Base-by-base conservation (phyloP, 306 rosid species). In the Glycine latifolia region DNA sequence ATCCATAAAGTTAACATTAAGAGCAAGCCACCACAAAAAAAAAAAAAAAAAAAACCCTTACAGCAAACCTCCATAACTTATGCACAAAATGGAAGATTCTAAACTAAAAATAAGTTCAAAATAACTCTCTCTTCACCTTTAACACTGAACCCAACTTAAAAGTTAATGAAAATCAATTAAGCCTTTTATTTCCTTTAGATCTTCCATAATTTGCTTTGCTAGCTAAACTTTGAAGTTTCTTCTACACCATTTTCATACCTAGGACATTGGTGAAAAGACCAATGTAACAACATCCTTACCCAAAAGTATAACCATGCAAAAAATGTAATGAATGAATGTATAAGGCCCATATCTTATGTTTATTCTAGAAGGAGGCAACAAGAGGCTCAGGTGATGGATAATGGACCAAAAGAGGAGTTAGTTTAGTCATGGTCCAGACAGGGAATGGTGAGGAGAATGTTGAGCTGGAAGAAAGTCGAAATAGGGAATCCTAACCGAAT, bases 301-400 rank as follows among this genome's bases (percentile, higher is more conserved):
- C 48, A 35, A 63, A 10, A 4, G 7, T 33, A 3, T 26, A 61
- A 61, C 67, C 67, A 61, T 2, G 3, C 8, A 31, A 26, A 61
- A 61, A 31, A 61, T 31, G 39, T 17, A 59, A 59, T 20, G 14
- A 59, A 31, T 31, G 15, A 61, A 31, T 61, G 67, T 31, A 61
- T 39, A 10, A 55, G 39, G 78, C 67, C 11, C 17, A 39, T 39
- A 55, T 55, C 53, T 73, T 15, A 41, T 56, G 55, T 3, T 43
- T 41, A 58, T 74, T 56, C 44, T 59, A 73, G 33, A 71, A 50
- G 55, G 49, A 37, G 65, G 11, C 61, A 49, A 39, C n/a, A 72
- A 52, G 63, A 31, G 33, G 41, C 37, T n/a, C 3, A 14, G 46
- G 65, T n/a, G 15, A 52, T 50, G 39, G 17, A 54, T 73, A 37